These are phyloP conservation scores for Aspergillus funiculosus DNA, from an alignment of 495 filamentous ascomycete genomes.

Conservation along the genomic window DNA sequence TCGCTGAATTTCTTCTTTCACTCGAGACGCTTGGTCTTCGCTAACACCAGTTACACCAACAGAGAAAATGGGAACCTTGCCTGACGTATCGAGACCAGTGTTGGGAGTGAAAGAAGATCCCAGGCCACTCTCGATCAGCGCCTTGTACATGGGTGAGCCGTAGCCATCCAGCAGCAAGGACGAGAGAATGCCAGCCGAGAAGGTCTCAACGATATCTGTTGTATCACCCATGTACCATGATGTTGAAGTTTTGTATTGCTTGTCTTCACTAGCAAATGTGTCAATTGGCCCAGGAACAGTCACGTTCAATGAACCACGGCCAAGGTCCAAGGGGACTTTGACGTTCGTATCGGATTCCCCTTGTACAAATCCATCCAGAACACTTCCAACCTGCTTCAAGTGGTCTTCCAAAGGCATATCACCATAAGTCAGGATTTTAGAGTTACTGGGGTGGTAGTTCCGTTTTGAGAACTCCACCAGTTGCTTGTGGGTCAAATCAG, in stretches of 20 bases:
- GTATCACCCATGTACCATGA: constrained; percentile 88
- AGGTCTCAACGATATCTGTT: constrained; percentile 74
- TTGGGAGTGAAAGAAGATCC: constrained; percentile 93
- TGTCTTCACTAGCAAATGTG: constrained; percentile 73
- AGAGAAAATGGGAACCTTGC: constrained; percentile 75
- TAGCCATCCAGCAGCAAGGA: constrained; percentile 86
- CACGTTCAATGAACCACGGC: constrained; percentile 57
- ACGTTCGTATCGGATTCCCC: constrained; percentile 65
- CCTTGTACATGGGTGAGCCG: constrained; percentile 86
- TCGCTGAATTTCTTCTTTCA: constrained; percentile 65
- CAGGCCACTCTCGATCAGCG: constrained; percentile 83
- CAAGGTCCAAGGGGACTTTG: constrained; percentile 69
- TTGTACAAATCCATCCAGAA: constrained; percentile 63
- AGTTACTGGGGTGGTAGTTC: constrained; percentile 95
- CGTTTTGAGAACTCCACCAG: constrained; percentile 77
- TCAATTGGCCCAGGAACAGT: constrained; percentile 80
- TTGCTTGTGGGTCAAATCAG: constrained; percentile 84
- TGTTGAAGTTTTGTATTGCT: constrained; percentile 86
- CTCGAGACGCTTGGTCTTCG: constrained; percentile 66
- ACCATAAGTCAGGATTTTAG: constrained; percentile 91
- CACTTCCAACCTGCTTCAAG: constrained; percentile 65
- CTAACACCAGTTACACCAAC: constrained; percentile 83
- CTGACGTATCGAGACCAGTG: constrained; percentile 77
- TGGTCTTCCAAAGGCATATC: constrained; percentile 82
- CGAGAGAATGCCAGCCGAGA: constrained; percentile 74